A percentile compares a stretch with the other conserved stretches of the same genome.
These are phyloP conservation scores for Saccharomycopsis phalli DNA, from an alignment of 1,139 yeast species.

Conservation along the genomic window DNA sequence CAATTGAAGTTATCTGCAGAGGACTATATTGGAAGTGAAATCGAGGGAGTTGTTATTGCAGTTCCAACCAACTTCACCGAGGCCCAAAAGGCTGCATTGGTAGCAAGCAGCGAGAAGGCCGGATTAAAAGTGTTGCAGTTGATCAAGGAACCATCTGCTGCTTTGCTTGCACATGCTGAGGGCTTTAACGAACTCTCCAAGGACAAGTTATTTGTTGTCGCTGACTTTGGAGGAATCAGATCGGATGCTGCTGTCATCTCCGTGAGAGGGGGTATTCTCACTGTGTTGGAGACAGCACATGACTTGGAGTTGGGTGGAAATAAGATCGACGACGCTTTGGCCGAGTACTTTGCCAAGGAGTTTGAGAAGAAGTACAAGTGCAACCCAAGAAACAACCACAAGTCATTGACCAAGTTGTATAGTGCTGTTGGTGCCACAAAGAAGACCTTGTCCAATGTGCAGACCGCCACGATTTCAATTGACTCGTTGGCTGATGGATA, in stretches of 20 bases:
- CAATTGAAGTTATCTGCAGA: slow-evolving; percentile 84
- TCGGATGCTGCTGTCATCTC: slow-evolving; percentile 94
- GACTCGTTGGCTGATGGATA: slow-evolving; percentile 92
- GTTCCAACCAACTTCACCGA: slow-evolving; percentile 86
- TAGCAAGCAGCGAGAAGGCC: slow-evolving; percentile 55
- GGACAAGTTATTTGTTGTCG: slow-evolving; percentile 84
- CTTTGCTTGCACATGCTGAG: slow-evolving; percentile 68
- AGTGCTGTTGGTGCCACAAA: slow-evolving; percentile 80
- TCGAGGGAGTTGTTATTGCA: slow-evolving; percentile 80
- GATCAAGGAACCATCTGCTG: slow-evolving; percentile 90
- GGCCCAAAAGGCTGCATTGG: slow-evolving; percentile 58
- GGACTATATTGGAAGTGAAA: slow-evolving; percentile 76
- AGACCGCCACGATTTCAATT: slow-evolving; percentile 82
- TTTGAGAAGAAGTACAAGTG: slow-evolving; percentile 81
- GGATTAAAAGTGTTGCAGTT: slow-evolving; percentile 79
- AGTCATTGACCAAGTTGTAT: slow-evolving; percentile 82
- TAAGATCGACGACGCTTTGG: slow-evolving; percentile 68
- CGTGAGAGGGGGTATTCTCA: slow-evolving; percentile 88
- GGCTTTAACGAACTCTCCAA: slow-evolving; percentile 34
- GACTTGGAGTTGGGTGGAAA: slow-evolving; percentile 83
- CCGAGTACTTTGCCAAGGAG: slow-evolving; percentile 84
- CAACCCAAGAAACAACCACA: slow-evolving; percentile 72
- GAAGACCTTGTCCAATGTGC: slow-evolving; percentile 87
- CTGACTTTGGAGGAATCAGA: slow-evolving; percentile 95
- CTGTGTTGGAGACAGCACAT: slow-evolving; percentile 81